A percentile compares a stretch with the other conserved stretches of the same genome.
These are phyloP conservation scores for Diaporthe ampelina DNA, from an alignment of 2,329 filamentous ascomycete genomes.

Conservation along the genomic window DNA sequence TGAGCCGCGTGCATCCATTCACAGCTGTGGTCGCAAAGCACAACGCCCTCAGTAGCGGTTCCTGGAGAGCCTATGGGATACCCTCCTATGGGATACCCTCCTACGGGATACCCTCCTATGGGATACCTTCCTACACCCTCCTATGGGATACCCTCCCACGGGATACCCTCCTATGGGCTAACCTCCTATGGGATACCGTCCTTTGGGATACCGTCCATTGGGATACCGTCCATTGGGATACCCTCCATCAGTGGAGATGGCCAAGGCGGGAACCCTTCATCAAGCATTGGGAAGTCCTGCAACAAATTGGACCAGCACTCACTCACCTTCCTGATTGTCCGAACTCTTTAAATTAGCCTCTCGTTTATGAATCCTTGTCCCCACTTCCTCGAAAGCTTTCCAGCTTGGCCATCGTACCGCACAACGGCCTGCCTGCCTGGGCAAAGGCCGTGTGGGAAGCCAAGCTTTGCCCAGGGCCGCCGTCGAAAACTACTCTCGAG, in stretches of 20 bases:
- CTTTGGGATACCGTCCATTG: too few species aligned
- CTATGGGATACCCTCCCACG: too few species aligned
- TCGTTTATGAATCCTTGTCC: conserved; percentile 29
- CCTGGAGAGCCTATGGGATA: not conserved
- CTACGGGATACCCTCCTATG: too few species aligned
- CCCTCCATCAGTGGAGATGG: not conserved
- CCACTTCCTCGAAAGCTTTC: conserved; percentile 8
- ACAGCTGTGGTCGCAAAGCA: not conserved
- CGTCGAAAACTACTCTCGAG: conserved; percentile 12
- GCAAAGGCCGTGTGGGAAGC: conserved; percentile 13
- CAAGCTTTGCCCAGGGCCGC: conserved; percentile 34
- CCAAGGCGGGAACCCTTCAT: conserved; percentile 1
- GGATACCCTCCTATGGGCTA: too few species aligned
- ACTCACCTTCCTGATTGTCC: conserved; percentile 20
- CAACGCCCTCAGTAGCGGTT: not conserved
- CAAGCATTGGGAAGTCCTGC: conserved; percentile 4
- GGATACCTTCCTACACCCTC: too few species aligned
- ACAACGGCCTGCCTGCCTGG: conserved; percentile 20
- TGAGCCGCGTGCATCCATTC: not conserved
- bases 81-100: too few species aligned
- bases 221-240: too few species aligned
- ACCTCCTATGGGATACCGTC: too few species aligned
- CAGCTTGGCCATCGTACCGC: conserved; percentile 2
- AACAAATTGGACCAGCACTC: not conserved
- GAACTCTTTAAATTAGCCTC: conserved; percentile 11